Evolutionary conservation across 495 filamentous ascomycete species (phyloP), one percentile per base, ranked within the genome.

Genomic region (Penicillium malachiteum): DNA sequence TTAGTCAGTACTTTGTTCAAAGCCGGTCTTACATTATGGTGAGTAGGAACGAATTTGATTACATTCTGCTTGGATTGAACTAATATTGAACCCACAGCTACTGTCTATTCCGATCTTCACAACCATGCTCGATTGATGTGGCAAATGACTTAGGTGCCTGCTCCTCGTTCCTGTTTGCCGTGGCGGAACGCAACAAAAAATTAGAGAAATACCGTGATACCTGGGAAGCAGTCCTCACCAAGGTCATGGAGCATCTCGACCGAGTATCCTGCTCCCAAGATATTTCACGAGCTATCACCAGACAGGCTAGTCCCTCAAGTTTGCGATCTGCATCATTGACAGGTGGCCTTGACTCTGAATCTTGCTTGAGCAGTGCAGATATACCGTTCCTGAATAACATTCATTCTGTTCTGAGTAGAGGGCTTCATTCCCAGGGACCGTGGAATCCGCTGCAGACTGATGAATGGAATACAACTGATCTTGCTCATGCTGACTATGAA

Each of bases 1-100:
- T 68, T 72, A 21, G 64, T 73, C 8, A 74, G 75, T 30, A 63
- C 67, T 0, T 56, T 74, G 3, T 77, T 75, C 48, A 69, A 74
- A 48, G 67, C 74, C 13, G 74, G 74, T 0, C 55, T 77, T 14
- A 75, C 74, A 3, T 66, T 77, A 52, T 66, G 63, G 63, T 66
- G 37, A 3, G 59, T 17, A 16, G 21, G 21, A 26, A 4, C 21
- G 21, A 26, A 26, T 35, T 3, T 0, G 2, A 14, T 17, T 1
- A 9, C 10, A 55, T 54, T 14, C 18, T 12, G 11, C 44, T 7
- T 53, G 3, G 7, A 16, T 30, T 13, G 2, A 33, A 17, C 42
- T 48, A 18, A 48, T 14, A 38, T 40, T 13, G 4, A 21, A 31
- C 9, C 14, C 16, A 7, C 18, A 54, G 52, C 40, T 48, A 54